Conservation (phyloP, 345 rosid genomes). For the Ricinus communis region DNA sequence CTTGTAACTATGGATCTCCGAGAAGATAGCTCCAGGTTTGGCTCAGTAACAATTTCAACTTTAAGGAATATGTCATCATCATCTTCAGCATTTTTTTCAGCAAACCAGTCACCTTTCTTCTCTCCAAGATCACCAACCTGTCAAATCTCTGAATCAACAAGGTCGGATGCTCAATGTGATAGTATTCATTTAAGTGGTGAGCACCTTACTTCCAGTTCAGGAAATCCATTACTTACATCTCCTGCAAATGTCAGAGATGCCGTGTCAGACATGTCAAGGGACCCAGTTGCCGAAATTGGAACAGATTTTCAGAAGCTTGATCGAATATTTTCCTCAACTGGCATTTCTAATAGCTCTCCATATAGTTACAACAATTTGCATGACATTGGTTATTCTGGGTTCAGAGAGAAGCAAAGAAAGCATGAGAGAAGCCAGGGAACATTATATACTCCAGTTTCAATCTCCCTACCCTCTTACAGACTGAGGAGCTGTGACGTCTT, state of each 20-base stretch:
- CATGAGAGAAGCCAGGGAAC: conserved; percentile 39
- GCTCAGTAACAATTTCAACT: conserved; percentile 50
- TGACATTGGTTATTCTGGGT: conserved; percentile 31
- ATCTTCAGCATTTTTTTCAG: conserved; percentile 86
- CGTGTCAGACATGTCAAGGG: conserved; percentile 38
- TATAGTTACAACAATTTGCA: conserved; percentile 39
- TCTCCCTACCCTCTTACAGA: conserved; percentile 64
- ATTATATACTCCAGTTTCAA: conserved; percentile 47
- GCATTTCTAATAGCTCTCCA: conserved; percentile 42
- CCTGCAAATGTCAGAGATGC: conserved; percentile 37
- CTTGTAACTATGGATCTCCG: conserved; percentile 50
- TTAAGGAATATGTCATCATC: conserved; percentile 78
- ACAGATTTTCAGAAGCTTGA: conserved; percentile 46
- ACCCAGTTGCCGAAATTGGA: conserved; percentile 32
- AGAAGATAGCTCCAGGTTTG: conserved; percentile 73
- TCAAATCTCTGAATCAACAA: conserved; percentile 56
- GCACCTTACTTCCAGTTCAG: conserved; percentile 55
- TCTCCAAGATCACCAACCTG: conserved; percentile 75
- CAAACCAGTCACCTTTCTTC: conserved; percentile 88
- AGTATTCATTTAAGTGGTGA: conserved; percentile 45
- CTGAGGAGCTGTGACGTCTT: conserved; percentile 79
- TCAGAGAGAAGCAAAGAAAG: conserved; percentile 41
- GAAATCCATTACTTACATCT: conserved; percentile 48
- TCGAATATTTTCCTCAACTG: conserved; percentile 44
- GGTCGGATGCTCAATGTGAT: conserved; percentile 62